Evolutionary conservation across 768 basidiomycete species (phyloP).

Genomic region (Termitomyces titanicus): DNA sequence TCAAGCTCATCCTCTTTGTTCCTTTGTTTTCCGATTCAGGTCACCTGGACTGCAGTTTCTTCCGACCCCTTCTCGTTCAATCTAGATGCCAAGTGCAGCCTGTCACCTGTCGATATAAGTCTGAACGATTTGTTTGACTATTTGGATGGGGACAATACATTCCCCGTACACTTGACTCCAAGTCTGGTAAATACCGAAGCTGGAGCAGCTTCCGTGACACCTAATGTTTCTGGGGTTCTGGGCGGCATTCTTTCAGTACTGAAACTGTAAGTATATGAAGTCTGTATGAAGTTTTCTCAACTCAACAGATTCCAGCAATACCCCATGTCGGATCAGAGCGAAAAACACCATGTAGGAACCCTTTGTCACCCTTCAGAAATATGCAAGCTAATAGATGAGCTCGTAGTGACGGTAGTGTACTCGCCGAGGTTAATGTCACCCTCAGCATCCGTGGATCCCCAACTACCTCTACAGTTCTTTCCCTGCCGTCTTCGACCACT

Average conservation of each 20-base stretch:
- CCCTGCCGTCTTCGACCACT: background rate
- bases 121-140: too few relatives aligned
- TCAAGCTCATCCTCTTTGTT: background rate
- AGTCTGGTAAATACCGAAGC: background rate
- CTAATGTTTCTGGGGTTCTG: background rate
- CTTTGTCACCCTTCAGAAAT: background rate
- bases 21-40: background rate
- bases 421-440: background rate
- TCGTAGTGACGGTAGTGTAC: background rate
- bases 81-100: background rate
- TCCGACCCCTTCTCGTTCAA: conserved; percentile 1
- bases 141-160: too few relatives aligned
- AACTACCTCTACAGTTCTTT: background rate
- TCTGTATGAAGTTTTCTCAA: background rate
- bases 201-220: background rate
- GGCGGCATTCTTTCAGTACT: background rate
- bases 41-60: conserved; percentile 4
- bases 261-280: background rate
- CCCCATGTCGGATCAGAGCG: background rate
- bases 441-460: background rate
- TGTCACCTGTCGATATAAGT: background rate
- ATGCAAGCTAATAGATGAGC: background rate
- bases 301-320: background rate
- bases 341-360: background rate
- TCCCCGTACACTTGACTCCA: background rate